phyloP scores from a whole-genome alignment of 2,329 filamentous ascomycete genomes.

The Ascochyta rabiei region DNA sequence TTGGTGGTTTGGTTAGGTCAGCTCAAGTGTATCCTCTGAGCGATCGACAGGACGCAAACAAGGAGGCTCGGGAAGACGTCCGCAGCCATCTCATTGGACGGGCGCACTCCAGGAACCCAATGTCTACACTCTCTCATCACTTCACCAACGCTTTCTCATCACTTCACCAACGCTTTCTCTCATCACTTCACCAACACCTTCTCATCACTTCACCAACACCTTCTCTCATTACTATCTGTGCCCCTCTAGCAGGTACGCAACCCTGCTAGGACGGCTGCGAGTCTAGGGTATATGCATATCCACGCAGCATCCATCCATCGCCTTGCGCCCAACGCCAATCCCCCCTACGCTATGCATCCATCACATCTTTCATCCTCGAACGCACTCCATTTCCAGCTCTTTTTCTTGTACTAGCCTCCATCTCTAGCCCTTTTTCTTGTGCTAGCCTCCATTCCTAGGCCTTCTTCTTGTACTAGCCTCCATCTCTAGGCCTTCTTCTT shows the following conservation, averaged over 20 bases:
- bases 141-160: too few species aligned
- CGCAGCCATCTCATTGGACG: not conserved
- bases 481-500: too few species aligned
- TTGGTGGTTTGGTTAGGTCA: too few species aligned
- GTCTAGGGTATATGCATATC: conserved; percentile 10
- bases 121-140: too few species aligned
- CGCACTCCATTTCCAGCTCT: too few species aligned
- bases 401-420: too few species aligned
- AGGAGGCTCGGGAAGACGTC: not conserved
- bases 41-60: not conserved
- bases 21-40: too few species aligned
- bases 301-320: not conserved
- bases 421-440: too few species aligned
- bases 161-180: too few species aligned
- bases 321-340: not conserved
- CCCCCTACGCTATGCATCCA: not conserved
- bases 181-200: too few species aligned
- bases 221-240: not conserved
- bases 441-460: too few species aligned
- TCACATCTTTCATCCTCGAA: not conserved
- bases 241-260: not conserved
- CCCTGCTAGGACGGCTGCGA: not conserved
- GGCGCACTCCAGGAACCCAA: not conserved
- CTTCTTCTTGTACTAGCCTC: too few species aligned
- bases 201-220: not conserved